A percentile compares a stretch with the other conserved stretches of the same genome.
Conservation (phyloP, 1,284 basidiomycete species). For the Pyrrhoderma lamaoense region DNA sequence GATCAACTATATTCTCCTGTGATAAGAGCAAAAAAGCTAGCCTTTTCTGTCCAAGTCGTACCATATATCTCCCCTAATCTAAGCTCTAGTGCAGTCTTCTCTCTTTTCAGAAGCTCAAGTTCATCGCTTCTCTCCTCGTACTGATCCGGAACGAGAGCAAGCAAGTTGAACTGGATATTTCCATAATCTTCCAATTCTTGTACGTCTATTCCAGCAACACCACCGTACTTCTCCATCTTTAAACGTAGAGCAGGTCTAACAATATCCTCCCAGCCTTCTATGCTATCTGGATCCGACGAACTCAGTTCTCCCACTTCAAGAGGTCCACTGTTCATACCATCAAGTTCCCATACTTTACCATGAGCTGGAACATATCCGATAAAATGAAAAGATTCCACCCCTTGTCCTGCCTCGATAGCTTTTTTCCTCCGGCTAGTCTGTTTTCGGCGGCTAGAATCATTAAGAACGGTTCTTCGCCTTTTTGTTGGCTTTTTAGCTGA, state of each 20-base stretch:
- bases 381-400: constrained; percentile 47
- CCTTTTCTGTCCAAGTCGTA: constrained; percentile 36
- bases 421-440: constrained; percentile 18
- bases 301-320: constrained; percentile 53
- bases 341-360: constrained; percentile 58
- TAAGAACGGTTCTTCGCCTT: constrained; percentile 13
- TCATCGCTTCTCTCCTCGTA: constrained; percentile 44
- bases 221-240: constrained; percentile 53
- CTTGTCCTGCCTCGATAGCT: constrained; percentile 25
- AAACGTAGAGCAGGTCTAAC: constrained; percentile 50
- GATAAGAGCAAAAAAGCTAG: constrained; percentile 20
- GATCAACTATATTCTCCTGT: neutral
- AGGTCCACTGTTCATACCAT: constrained; percentile 44
- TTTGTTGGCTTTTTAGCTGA: constrained; percentile 33
- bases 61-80: constrained; percentile 30
- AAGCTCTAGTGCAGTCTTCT: constrained; percentile 39
- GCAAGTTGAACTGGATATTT: constrained; percentile 50
- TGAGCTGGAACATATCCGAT: constrained; percentile 54
- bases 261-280: constrained; percentile 46
- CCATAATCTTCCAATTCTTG: constrained; percentile 32
- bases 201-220: neutral
- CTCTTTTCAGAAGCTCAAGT: constrained; percentile 44
- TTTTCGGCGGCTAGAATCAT: constrained; percentile 19
- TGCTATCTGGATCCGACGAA: constrained; percentile 9
- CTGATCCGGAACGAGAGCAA: constrained; percentile 48